Conservation (phyloP, 2,329 filamentous ascomycete species). For the Colletotrichum orchidophilum region DNA sequence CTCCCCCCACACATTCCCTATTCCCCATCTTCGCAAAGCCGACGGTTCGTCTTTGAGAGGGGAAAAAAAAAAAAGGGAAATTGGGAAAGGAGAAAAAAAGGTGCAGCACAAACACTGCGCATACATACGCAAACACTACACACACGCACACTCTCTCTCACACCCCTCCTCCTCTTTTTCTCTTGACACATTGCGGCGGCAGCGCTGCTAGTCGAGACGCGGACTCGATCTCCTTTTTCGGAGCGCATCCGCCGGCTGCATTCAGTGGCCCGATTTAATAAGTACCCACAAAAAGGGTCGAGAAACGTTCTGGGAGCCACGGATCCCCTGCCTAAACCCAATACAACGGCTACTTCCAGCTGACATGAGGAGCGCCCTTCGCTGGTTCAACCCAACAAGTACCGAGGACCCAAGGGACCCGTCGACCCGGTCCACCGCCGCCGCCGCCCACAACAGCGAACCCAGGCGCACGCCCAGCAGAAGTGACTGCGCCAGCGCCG, state of each 20-base stretch:
- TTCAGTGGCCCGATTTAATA: slow-evolving; percentile 34
- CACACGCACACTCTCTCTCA: neutral
- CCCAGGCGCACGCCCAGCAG: slow-evolving; percentile 27
- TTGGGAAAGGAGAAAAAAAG: neutral
- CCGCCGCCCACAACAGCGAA: slow-evolving; percentile 34
- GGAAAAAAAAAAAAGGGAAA: neutral
- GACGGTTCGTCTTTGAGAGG: neutral
- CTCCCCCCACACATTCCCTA: neutral
- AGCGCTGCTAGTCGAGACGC: slow-evolving; percentile 30
- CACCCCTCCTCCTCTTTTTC: neutral
- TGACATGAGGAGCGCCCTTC: slow-evolving; percentile 36
- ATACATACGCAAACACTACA: neutral
- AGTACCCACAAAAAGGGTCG: slow-evolving; percentile 35
- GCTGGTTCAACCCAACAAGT: slow-evolving; percentile 36
- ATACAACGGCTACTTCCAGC: slow-evolving; percentile 33
- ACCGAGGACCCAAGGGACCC: slow-evolving; percentile 37
- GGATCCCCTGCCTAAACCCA: slow-evolving; percentile 32
- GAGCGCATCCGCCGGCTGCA: slow-evolving; percentile 31
- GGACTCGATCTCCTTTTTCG: slow-evolving; percentile 35
- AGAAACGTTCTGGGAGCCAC: slow-evolving; percentile 35
- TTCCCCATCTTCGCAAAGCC: neutral
- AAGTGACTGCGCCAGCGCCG: slow-evolving; percentile 36
- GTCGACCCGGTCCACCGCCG: slow-evolving; percentile 36
- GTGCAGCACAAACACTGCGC: neutral
- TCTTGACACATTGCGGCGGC: slow-evolving; percentile 10